Evolutionary conservation across 2,329 filamentous ascomycete genomes (phyloP), one percentile per base, ranked within the genome.

Genomic region (Fusarium redolens): DNA sequence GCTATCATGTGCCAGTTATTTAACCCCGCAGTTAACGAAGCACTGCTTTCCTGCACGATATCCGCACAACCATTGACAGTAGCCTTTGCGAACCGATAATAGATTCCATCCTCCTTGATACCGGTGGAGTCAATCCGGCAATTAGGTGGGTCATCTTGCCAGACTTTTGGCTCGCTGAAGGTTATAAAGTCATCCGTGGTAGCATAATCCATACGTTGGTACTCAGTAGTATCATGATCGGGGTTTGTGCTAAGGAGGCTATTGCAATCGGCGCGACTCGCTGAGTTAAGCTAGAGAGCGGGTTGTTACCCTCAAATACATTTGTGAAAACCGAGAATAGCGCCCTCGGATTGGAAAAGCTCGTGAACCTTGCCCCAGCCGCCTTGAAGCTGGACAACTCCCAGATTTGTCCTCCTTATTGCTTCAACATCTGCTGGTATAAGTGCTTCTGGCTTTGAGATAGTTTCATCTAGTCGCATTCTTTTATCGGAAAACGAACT

Each of bases 21-120:
- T 2, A 52, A 33, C 0, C 43, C 38, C 1, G 22, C 51, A 18
- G 28, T 51, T 14, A 69, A 5, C 1, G 14, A 31, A 3, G 22
- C 0, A 9, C 50, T 62, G 7, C 63, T 69, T 1, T 69, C 66
- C 8, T 69, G 9, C 0, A 58, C 51, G 1, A 69, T 54, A 7
- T 68, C 63, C 0, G 45, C 30, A 5, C 66, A 69, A 15, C 40
- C 44, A 1, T 55, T 31, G 14, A 65, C 51, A 0, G 62, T 55
- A 10, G 52, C 45, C 14, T 65, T 56, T 8, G 50, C 44, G 40
- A 69, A 70, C 13, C 48, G 68, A 13, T 60, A 33, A 9, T 65
- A 56, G 1, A 28, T 6, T 3, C 50, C 60, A 1, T 40, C 40
- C 0, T 47, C 48, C 33, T 69, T 61, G 15, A 70, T 31, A 4